phyloP scores from a whole-genome alignment of 2,329 filamentous ascomycete species.

The Daldinia sp. region DNA sequence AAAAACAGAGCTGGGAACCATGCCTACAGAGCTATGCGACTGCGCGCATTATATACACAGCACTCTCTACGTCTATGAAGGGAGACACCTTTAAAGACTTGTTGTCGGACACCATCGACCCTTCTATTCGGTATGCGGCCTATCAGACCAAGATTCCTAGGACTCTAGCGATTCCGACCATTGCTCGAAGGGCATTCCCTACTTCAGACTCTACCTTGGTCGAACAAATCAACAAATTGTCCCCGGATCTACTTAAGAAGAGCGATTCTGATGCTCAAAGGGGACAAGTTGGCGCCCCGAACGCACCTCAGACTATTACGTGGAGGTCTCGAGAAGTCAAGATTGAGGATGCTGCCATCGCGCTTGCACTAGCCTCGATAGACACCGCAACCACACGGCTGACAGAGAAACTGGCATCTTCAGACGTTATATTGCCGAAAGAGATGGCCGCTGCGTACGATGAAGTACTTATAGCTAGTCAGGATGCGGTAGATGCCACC shows the following conservation, averaged over 20 bases:
- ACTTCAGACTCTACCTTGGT: constrained; percentile 68
- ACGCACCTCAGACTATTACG: constrained; percentile 76
- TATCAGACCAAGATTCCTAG: constrained; percentile 90
- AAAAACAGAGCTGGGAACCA: constrained; percentile 84
- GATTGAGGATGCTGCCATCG: constrained; percentile 92
- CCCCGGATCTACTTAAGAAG: constrained; percentile 72
- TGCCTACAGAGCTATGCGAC: constrained; percentile 80
- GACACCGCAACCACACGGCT: constrained; percentile 61
- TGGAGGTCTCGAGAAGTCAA: constrained; percentile 89
- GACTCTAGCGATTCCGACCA: constrained; percentile 79
- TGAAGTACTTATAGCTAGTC: constrained; percentile 85
- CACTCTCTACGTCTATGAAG: constrained; percentile 70
- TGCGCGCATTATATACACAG: constrained; percentile 82
- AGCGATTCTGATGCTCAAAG: constrained; percentile 58
- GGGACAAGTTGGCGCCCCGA: constrained; percentile 58
- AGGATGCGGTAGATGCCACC: constrained; percentile 92
- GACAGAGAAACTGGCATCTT: constrained; percentile 56
- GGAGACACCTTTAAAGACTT: constrained; percentile 87
- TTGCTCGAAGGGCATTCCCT: constrained; percentile 83
- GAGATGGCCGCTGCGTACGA: constrained; percentile 90
- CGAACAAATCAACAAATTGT: constrained; percentile 72
- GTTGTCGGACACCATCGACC: constrained; percentile 85
- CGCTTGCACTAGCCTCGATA: constrained; percentile 79
- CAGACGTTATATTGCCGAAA: constrained; percentile 57
- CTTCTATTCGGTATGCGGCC: constrained; percentile 91